phyloP scores from a whole-genome alignment of 306 rosid species.

The Cicer bijugum region DNA sequence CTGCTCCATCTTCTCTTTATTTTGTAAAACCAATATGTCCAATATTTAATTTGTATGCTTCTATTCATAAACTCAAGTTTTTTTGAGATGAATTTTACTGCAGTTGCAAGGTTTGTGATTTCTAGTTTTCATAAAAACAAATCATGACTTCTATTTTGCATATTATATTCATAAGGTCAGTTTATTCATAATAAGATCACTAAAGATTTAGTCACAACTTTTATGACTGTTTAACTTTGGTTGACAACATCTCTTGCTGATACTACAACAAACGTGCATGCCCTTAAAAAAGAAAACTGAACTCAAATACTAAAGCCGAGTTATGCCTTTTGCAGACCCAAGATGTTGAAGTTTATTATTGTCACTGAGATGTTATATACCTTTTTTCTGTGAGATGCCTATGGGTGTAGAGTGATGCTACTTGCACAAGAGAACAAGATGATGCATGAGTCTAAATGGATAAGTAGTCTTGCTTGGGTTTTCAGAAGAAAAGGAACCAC shows the following conservation, averaged over 20 bases:
- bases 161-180: background rate
- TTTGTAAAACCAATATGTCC: constrained; percentile 6
- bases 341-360: constrained; percentile 17
- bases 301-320: constrained; percentile 26
- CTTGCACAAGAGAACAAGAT: background rate
- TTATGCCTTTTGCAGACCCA: background rate
- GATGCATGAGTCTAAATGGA: background rate
- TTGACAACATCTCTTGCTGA: background rate
- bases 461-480: background rate
- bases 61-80: constrained; percentile 1
- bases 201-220: background rate
- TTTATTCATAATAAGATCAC: background rate
- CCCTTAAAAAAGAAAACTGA: constrained; percentile 26
- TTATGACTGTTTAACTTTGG: constrained; percentile 3
- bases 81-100: background rate
- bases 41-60: constrained; percentile 20
- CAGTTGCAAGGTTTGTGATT: constrained; percentile 15
- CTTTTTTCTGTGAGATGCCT: background rate
- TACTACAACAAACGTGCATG: constrained; percentile 17
- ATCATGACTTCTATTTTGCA: constrained; percentile 8
- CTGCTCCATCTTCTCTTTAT: constrained; percentile 7
- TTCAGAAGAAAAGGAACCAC: background rate
- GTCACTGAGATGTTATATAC: constrained; percentile 6
- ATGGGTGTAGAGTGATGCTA: constrained; percentile 20
- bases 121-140: background rate